Percentiles rank a stretch among this genome's conserved stretches.
Conservation (phyloP, 306 rosid genomes). For the Amphicarpaea edgeworthii region DNA sequence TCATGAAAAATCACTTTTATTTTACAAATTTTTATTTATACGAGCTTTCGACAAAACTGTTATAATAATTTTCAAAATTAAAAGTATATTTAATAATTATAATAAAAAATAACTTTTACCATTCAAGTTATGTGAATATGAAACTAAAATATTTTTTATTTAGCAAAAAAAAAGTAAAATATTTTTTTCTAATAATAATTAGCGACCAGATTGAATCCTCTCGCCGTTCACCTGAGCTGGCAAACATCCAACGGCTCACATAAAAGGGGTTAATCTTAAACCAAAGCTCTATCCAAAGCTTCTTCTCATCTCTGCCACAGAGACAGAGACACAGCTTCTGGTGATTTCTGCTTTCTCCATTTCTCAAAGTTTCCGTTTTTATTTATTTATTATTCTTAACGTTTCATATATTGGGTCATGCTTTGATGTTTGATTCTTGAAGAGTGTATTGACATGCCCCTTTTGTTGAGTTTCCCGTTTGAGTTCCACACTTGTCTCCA, state of each 20-base stretch:
- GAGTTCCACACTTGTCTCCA: conserved; percentile 45
- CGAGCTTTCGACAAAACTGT: neutral
- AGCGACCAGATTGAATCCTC: neutral
- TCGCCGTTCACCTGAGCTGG: neutral
- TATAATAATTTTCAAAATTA: neutral
- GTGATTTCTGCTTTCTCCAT: conserved; percentile 1
- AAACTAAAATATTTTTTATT: no score
- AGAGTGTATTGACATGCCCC: conserved; percentile 11
- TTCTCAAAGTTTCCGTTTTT: neutral
- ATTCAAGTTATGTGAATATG: no score
- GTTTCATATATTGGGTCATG: neutral
- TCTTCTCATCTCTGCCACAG: neutral
- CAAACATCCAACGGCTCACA: conserved; percentile 8
- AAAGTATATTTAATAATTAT: neutral
- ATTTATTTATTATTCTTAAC: neutral
- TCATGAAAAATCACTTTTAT: neutral
- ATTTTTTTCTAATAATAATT: no score
- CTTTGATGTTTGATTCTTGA: conserved; percentile 21
- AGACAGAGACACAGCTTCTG: neutral
- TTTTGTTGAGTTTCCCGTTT: conserved; percentile 52
- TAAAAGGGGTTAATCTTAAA: neutral
- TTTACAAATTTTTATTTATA: neutral
- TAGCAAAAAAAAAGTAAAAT: no score
- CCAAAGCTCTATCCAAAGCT: neutral
- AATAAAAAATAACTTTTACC: neutral